A percentile compares a stretch with the other conserved stretches of the same genome.
Conservation (phyloP, 345 rosid species). For the Citrus maxima region DNA sequence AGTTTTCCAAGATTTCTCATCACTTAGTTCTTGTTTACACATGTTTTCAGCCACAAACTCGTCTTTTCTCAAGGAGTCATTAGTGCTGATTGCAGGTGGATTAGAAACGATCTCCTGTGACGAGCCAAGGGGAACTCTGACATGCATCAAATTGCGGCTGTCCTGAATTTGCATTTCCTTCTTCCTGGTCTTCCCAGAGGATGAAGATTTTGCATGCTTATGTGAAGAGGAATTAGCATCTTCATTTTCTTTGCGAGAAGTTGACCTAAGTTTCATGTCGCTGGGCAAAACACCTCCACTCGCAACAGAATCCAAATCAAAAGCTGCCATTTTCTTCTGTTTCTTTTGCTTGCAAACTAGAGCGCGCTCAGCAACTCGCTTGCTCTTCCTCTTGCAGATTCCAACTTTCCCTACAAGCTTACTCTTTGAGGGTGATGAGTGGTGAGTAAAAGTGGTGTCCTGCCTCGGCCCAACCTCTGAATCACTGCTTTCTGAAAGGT, state of each 20-base stretch:
- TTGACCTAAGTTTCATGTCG: slow-evolving; percentile 50
- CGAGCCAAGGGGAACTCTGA: slow-evolving; percentile 35
- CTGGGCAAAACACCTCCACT: slow-evolving; percentile 51
- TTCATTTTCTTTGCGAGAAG: slow-evolving; percentile 62
- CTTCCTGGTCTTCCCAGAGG: slow-evolving; percentile 52
- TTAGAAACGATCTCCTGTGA: slow-evolving; percentile 40
- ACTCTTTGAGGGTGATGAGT: slow-evolving; percentile 52
- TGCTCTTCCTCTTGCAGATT: slow-evolving; percentile 75
- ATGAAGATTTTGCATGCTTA: slow-evolving; percentile 58
- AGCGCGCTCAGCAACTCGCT: slow-evolving; percentile 84
- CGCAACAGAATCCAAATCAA: slow-evolving; percentile 74
- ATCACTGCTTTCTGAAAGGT: slow-evolving; percentile 75
- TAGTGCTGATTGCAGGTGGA: slow-evolving; percentile 41
- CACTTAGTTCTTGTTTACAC: slow-evolving; percentile 45
- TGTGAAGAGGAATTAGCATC: slow-evolving; percentile 75
- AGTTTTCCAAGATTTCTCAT: slow-evolving; percentile 70
- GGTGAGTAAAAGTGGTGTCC: slow-evolving; percentile 38
- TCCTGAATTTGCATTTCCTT: slow-evolving; percentile 41
- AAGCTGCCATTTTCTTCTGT: slow-evolving; percentile 69
- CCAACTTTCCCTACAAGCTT: slow-evolving; percentile 61
- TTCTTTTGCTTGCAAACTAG: slow-evolving; percentile 71
- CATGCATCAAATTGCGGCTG: slow-evolving; percentile 32
- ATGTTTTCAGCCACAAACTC: slow-evolving; percentile 63
- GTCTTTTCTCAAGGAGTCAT: slow-evolving; percentile 56
- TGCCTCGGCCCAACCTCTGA: slow-evolving; percentile 69